phyloP scores from a whole-genome alignment of 1,284 basidiomycete species.

The Trichosporon faecale region DNA sequence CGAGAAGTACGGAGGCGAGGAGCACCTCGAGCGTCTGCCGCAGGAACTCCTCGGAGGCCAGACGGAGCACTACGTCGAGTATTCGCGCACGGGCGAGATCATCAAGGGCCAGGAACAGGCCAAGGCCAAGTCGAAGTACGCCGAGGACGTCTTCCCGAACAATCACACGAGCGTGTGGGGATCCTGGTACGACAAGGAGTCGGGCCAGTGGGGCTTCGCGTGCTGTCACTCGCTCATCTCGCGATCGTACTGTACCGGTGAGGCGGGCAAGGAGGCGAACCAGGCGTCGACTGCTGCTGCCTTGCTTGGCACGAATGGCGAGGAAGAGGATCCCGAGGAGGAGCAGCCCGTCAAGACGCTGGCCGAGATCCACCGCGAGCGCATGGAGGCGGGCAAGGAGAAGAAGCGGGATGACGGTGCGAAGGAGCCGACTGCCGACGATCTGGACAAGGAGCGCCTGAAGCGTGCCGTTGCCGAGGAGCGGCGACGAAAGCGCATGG shows the following conservation, averaged over 20 bases:
- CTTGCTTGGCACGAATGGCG: slow-evolving; percentile 57
- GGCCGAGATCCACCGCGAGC: slow-evolving; percentile 47
- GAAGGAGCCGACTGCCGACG: slow-evolving; percentile 59
- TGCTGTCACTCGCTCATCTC: slow-evolving; percentile 88
- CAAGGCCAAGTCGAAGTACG: slow-evolving; percentile 83
- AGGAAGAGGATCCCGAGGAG: slow-evolving; percentile 25
- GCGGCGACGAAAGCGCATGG: slow-evolving; percentile 67
- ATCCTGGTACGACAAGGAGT: slow-evolving; percentile 77
- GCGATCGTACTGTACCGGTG: slow-evolving; percentile 88
- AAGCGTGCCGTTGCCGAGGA: slow-evolving; percentile 71
- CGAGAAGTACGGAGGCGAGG: slow-evolving; percentile 86
- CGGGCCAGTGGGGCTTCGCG: slow-evolving; percentile 82
- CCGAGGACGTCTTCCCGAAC: slow-evolving; percentile 89
- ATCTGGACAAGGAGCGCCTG: slow-evolving; percentile 65
- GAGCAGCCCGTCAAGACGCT: slow-evolving; percentile 37
- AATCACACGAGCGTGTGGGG: slow-evolving; percentile 96
- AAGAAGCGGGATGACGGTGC: slow-evolving; percentile 43
- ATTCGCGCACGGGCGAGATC: slow-evolving; percentile 84
- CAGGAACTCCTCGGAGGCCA: slow-evolving; percentile 88
- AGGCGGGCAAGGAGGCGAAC: slow-evolving; percentile 78
- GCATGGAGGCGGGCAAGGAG: slow-evolving; percentile 15
- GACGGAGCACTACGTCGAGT: slow-evolving; percentile 97
- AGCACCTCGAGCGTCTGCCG: slow-evolving; percentile 76
- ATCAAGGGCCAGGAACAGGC: slow-evolving; percentile 87
- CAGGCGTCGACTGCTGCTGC: slow-evolving; percentile 66